Evolutionary conservation across 768 basidiomycete species (phyloP), one percentile per base, ranked within the genome.

Genomic region (Suillus weaverae): DNA sequence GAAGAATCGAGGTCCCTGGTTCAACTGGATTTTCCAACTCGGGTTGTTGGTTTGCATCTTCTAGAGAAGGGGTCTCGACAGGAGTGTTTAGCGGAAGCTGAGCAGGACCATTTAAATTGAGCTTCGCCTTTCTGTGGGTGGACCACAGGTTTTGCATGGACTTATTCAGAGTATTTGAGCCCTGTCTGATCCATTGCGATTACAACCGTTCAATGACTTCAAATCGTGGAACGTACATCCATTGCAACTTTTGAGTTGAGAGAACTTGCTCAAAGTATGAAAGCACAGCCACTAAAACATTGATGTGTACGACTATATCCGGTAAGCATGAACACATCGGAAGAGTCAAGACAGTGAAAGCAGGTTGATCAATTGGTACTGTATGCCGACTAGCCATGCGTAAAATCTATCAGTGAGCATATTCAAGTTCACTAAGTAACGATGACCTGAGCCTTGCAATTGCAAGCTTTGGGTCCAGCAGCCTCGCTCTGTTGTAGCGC

Each of bases 61-160:
- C 57, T 30, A 9, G 38, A 39, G 57, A 30, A 20, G 57, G 26
- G 5, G 26, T 41, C 57, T 59, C 57, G 26, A 41, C 18, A 20
- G 39, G 57, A 10, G 56, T 57, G 16, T 38, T 26, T 60, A 1
- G 66, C 62, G 22, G 60, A 62, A 16, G 61, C 1, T 70, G 51
- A 9, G 72, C 48, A 2, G 64, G 30, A 5, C 79, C 66, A 66
- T 93, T 93, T 62, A 92, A 77, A 69, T 94, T 93, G 14, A 94
- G 60, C 72, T 83, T 88, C n/a, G 79, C 81, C 33, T 83, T 83
- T 46, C 88, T 80, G 62, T 92, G 90, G 13, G 77, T 81, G 0
- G 88, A 85, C 92, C 92, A 94, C 22, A 91, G 81, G 30, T 85
- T 87, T 75, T 91, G 91, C 87, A 92, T 90, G 30, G 90, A 90